Conservation (phyloP, 345 rosid species). For the Punica granatum region DNA sequence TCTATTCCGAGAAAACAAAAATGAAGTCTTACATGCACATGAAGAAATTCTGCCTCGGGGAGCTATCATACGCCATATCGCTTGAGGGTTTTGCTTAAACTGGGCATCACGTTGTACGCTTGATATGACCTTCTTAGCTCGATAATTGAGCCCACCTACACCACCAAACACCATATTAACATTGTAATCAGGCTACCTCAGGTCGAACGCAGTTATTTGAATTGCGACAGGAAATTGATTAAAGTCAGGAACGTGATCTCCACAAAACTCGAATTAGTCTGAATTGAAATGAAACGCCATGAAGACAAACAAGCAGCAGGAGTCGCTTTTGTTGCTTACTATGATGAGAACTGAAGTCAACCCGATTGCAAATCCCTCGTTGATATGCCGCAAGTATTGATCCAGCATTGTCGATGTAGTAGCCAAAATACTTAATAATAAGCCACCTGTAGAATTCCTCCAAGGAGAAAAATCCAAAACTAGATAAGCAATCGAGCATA, state of each 20-base stretch:
- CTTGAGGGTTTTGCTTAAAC: constrained; percentile 78
- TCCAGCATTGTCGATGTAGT: constrained; percentile 79
- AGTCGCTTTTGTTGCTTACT: constrained; percentile 30
- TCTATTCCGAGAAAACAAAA: not conserved
- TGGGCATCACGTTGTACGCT: constrained; percentile 95
- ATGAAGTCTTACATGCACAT: constrained; percentile 4
- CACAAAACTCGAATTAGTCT: not conserved
- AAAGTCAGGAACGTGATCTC: not conserved
- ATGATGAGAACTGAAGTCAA: constrained; percentile 86
- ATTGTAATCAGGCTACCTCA: not conserved
- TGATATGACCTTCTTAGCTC: constrained; percentile 94
- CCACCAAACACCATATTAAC: not conserved
- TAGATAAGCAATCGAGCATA: not conserved
- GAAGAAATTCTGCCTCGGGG: not conserved
- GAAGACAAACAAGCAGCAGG: not conserved
- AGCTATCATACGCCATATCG: constrained; percentile 60
- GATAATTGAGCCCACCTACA: constrained; percentile 91
- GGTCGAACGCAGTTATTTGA: not conserved
- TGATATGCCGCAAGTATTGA: constrained; percentile 68
- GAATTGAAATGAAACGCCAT: not conserved
- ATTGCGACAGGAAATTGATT: not conserved
- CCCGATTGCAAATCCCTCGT: constrained; percentile 78
- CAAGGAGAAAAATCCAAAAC: constrained; percentile 1
- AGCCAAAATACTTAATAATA: constrained; percentile 74
- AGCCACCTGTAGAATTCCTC: constrained; percentile 51